Evolutionary conservation across 208 protist genomes (phyloP), one percentile per base, ranked within the genome.

Genomic region (Vickermania ingenoplastis): DNA sequence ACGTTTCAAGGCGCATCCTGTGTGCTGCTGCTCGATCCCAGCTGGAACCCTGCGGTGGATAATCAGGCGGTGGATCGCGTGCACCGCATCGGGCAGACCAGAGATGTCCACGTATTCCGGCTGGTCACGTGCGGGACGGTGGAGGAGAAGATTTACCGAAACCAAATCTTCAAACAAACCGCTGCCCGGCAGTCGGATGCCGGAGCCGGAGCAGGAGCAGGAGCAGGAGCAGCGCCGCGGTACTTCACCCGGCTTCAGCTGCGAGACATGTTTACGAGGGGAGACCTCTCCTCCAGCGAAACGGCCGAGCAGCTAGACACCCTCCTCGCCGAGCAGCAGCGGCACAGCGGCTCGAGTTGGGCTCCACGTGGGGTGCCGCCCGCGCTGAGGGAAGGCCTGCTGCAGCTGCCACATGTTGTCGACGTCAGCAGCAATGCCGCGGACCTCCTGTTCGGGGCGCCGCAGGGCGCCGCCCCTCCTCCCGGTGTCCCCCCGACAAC

Each of bases 101-200:
- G 76, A 2, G 96, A 99, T 26, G 97, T 99, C 0, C 67, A 78
- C 3, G 81, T 98, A 23, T 99, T 91, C 59, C 87, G 97, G 50
- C 84, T 99, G 26, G 77, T 98, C 4, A 97, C 95, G 1, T 90
- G 96, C 50, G 88, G 86, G 13, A 97, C 97, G 11, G 92, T 99
- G 25, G 97, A 99, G 80, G 97, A 99, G 72, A 98, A 98, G 66
- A 88, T 99, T 17, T 99, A 99, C 71, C 91, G 98, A 54, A 94
- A 97, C 58, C 97, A 98, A 72, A 83, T 98, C 0, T 98, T 97
- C 71, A 98, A 98, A 65, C 78, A 85, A 31, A 91, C 86, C 70
- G 83, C 86, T 4, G 80, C 86, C 3, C 69, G 71, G 61, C 83
- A 93, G 65, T 68, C 71, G 2, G 24, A 36, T 1, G 22, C 59